phyloP scores from a whole-genome alignment of 257 asterid genomes.

The Oldenlandia corymbosa region DNA sequence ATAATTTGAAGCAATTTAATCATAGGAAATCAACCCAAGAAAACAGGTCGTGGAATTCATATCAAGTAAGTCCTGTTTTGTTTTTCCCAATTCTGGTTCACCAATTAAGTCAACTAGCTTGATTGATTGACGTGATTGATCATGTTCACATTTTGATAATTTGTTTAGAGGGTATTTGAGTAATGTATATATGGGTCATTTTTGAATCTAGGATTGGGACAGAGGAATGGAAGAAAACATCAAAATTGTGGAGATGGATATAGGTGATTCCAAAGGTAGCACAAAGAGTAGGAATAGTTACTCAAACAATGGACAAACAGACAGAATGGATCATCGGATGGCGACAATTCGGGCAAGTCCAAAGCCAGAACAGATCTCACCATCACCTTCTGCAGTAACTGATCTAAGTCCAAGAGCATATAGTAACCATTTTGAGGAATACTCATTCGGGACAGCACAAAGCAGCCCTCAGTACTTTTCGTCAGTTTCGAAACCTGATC shows the following conservation, averaged over 20 bases:
- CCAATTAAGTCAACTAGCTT: background rate
- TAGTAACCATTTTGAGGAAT: conserved; percentile 71
- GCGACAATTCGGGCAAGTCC: conserved; percentile 27
- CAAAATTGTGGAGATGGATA: conserved; percentile 92
- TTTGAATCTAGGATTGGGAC: conserved; percentile 45
- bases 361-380: conserved; percentile 57
- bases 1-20: conserved; percentile 40
- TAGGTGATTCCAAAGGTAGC: conserved; percentile 53
- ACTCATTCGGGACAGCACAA: conserved; percentile 50
- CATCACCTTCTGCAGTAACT: conserved; percentile 53
- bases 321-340: conserved; percentile 32
- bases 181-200: conserved; percentile 9
- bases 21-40: conserved; percentile 71
- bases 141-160: too few relatives aligned
- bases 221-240: conserved; percentile 63
- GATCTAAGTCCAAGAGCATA: conserved; percentile 62
- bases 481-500: conserved; percentile 56
- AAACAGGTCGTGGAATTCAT: conserved; percentile 30
- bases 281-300: conserved; percentile 58
- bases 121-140: background rate
- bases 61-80: conserved; percentile 38
- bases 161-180: too few relatives aligned
- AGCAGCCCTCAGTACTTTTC: conserved; percentile 80
- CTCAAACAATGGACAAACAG: conserved; percentile 48
- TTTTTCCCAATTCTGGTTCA: background rate